These are phyloP conservation scores for Musa schizocarpa DNA, from an alignment of 176 grass and related monocot species.

Conservation along the genomic window DNA sequence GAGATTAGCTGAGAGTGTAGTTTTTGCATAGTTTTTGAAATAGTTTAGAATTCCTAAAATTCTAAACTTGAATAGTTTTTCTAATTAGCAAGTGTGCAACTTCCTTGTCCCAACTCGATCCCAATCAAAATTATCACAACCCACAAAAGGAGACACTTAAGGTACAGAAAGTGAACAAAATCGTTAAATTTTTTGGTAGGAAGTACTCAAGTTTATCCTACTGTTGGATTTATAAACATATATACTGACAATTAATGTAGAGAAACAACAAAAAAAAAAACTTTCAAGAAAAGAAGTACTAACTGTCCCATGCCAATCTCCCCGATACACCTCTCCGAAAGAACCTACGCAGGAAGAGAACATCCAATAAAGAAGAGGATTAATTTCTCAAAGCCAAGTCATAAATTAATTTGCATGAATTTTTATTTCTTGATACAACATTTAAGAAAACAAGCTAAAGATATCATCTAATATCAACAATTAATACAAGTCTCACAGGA, in stretches of 20 bases:
- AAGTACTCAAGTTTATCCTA: neutral
- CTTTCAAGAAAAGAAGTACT: conserved; percentile 25
- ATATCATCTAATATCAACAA: neutral
- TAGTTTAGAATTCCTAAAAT: no score
- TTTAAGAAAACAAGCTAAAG: neutral
- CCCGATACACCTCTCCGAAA: conserved; percentile 96
- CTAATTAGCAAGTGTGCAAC: no score
- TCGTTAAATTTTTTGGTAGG: no score
- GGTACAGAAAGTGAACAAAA: no score
- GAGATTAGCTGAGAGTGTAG: no score
- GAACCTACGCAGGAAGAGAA: conserved; percentile 52
- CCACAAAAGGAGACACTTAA: no score
- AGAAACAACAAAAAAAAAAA: neutral
- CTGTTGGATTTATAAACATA: neutral
- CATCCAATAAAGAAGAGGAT: conserved; percentile 4
- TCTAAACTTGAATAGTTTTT: no score
- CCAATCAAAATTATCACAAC: no score
- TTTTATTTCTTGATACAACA: neutral
- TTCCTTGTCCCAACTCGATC: no score
- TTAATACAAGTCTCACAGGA: neutral
- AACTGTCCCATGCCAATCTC: conserved; percentile 99
- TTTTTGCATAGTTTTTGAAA: no score
- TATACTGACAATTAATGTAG: neutral
- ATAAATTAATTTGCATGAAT: neutral
- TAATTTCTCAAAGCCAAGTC: neutral